phyloP scores from a whole-genome alignment of 306 rosid species.

The Crataegus laevigata region DNA sequence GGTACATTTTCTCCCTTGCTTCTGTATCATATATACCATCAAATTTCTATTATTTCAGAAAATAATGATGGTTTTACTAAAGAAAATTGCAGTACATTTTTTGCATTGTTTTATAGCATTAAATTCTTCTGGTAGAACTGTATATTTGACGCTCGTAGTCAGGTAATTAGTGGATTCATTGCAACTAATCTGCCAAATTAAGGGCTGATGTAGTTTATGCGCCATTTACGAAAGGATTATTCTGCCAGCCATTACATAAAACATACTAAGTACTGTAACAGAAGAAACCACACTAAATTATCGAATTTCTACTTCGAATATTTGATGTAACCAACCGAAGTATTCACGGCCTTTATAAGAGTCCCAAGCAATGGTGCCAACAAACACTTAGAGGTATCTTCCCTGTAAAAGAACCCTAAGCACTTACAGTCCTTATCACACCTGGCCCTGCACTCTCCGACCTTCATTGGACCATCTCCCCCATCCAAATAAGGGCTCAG shows the following conservation, averaged over 20 bases:
- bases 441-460: conserved; percentile 17
- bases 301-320: neutral
- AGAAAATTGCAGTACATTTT: neutral
- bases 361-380: conserved; percentile 27
- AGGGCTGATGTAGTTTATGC: neutral
- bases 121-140: neutral
- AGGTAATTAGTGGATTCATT: neutral
- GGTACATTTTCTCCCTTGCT: neutral
- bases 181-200: neutral
- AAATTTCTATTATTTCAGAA: neutral
- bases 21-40: neutral
- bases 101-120: neutral
- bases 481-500: conserved; percentile 10
- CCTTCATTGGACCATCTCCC: conserved; percentile 24
- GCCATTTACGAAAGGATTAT: neutral
- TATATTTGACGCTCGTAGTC: neutral
- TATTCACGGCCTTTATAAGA: conserved; percentile 15
- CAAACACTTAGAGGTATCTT: conserved; percentile 20
- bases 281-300: neutral
- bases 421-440: conserved; percentile 31
- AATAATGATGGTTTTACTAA: neutral
- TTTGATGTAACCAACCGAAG: conserved; percentile 25
- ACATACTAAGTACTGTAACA: neutral
- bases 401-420: conserved; percentile 19
- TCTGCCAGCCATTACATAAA: neutral